Conservation (phyloP, 768 basidiomycete genomes). For the Hericium erinaceus region DNA sequence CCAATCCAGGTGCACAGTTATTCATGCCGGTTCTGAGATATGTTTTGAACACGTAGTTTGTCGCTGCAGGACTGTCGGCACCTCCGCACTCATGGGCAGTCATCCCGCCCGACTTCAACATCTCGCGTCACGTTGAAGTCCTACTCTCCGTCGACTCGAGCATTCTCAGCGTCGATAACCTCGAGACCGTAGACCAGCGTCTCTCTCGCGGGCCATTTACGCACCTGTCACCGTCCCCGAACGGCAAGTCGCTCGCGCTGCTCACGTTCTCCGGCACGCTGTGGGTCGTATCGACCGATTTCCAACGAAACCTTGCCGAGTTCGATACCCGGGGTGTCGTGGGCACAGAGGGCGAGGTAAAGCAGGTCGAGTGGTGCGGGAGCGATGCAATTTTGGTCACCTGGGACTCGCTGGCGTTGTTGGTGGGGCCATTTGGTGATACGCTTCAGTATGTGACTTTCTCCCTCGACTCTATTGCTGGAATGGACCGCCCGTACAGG, state of each 20-base stretch:
- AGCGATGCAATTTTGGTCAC: conserved; percentile 88
- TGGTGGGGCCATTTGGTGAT: conserved; percentile 92
- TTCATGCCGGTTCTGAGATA: background rate
- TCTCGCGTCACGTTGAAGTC: conserved; percentile 85
- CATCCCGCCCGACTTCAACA: conserved; percentile 83
- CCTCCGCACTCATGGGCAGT: conserved; percentile 82
- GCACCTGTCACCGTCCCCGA: conserved; percentile 83
- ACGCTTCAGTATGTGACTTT: conserved; percentile 56
- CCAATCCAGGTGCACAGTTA: conserved; percentile 57
- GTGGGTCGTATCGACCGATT: conserved; percentile 94
- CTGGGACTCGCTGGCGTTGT: conserved; percentile 66
- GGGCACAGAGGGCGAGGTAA: conserved; percentile 48
- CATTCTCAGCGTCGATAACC: conserved; percentile 77
- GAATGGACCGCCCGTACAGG: conserved; percentile 28
- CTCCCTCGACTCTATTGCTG: conserved; percentile 4
- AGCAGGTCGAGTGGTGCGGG: conserved; percentile 89
- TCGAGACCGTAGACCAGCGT: conserved; percentile 84
- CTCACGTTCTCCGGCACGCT: conserved; percentile 63
- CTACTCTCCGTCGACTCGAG: conserved; percentile 75
- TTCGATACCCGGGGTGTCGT: conserved; percentile 57
- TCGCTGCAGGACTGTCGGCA: conserved; percentile 51
- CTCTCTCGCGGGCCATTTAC: conserved; percentile 84
- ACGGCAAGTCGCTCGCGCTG: conserved; percentile 85
- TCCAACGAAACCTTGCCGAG: conserved; percentile 81
- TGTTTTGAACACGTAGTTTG: too few species aligned